Conservation (phyloP, 2,329 filamentous ascomycete species). For the Byssochlamys sp. region DNA sequence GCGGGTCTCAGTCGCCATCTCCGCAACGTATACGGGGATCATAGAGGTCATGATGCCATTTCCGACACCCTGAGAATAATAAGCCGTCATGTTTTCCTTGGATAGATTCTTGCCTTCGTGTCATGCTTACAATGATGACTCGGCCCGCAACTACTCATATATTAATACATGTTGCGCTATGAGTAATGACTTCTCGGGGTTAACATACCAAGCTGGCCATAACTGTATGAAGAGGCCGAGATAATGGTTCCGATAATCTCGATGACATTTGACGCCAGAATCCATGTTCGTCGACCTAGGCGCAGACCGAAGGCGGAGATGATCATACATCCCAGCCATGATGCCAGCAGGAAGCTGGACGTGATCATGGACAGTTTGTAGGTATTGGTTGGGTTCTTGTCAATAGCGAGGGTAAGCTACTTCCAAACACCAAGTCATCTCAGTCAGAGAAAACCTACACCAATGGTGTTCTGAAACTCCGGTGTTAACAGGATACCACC, state of each 20-base stretch:
- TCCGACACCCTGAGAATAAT: constrained; percentile 17
- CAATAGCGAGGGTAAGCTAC: background rate
- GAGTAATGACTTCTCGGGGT: background rate
- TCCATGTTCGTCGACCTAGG: constrained; percentile 18
- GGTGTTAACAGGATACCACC: constrained; percentile 21
- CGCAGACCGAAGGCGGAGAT: constrained; percentile 15
- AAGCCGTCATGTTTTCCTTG: background rate
- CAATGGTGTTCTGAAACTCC: constrained; percentile 22
- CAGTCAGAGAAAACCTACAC: constrained; percentile 8
- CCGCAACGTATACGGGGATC: constrained; percentile 21
- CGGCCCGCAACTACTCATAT: constrained; percentile 14
- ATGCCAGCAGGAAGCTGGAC: constrained; percentile 20
- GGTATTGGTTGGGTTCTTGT: constrained; percentile 7
- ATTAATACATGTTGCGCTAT: background rate
- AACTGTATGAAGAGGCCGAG: constrained; percentile 15
- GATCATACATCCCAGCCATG: constrained; percentile 19
- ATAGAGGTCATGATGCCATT: constrained; percentile 23
- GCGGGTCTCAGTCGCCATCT: constrained; percentile 18
- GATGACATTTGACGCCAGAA: constrained; percentile 15
- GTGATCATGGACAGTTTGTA: constrained; percentile 20
- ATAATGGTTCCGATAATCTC: constrained; percentile 23
- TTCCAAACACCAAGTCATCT: background rate
- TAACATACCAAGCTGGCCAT: constrained; percentile 14
- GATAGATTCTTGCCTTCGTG: background rate
- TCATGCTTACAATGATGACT: constrained; percentile 14